Conservation (phyloP, 768 basidiomycete genomes). For the Kwoniella bestiolae region DNA sequence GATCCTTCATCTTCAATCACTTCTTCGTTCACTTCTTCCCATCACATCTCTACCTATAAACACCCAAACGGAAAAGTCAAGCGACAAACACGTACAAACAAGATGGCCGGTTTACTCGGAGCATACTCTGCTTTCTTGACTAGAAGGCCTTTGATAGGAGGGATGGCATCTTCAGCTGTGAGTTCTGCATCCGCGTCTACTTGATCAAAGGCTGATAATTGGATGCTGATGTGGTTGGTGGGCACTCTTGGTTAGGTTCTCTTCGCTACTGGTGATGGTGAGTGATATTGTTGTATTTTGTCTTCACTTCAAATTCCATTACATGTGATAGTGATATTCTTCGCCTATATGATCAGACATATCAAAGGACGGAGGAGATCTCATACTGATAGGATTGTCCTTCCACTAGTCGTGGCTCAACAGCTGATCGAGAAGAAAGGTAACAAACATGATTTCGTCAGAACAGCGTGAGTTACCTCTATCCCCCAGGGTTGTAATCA, state of each 20-base stretch:
- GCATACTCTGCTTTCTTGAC: constrained; percentile 60
- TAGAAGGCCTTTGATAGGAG: constrained; percentile 38
- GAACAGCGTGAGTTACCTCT: constrained; percentile 47
- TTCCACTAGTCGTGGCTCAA: constrained; percentile 73
- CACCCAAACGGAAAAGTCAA: background rate
- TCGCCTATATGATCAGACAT: no score
- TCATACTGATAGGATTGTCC: no score
- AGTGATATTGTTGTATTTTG: no score
- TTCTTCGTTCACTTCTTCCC: background rate
- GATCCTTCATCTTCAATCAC: background rate
- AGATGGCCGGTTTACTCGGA: constrained; percentile 62
- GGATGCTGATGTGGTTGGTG: no score
- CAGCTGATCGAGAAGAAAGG: constrained; percentile 78
- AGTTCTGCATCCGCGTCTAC: constrained; percentile 25
- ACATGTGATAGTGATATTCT: no score
- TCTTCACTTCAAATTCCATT: no score
- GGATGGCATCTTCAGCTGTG: constrained; percentile 45
- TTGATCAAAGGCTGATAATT: no score
- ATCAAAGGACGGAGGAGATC: no score
- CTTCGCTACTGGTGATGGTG: constrained; percentile 54
- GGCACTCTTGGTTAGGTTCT: no score
- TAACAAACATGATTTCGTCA: constrained; percentile 66
- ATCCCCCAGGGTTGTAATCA: background rate
- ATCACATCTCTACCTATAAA: background rate
- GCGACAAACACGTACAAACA: constrained; percentile 20